A percentile compares a stretch with the other conserved stretches of the same genome.
Conservation (phyloP, 2,329 filamentous ascomycete genomes). For the Tolypocladium tropicale region DNA sequence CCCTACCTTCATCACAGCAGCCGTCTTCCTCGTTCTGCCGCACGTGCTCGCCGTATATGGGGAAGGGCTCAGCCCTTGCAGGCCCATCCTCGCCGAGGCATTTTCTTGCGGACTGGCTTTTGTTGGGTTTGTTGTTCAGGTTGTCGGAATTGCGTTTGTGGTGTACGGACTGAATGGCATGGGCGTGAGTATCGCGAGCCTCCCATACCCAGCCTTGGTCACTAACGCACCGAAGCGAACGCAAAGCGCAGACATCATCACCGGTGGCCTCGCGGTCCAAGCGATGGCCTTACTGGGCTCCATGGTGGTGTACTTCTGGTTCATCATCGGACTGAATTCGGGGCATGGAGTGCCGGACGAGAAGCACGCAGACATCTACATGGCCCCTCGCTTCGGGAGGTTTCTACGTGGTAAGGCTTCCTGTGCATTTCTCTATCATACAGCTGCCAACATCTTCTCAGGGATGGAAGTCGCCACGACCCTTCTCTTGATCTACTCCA, state of each 20-base stretch:
- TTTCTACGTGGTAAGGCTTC: slow-evolving; percentile 31
- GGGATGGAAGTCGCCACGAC: slow-evolving; percentile 24
- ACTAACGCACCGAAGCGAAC: slow-evolving; percentile 17
- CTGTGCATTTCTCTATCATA: neutral
- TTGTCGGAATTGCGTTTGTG: slow-evolving; percentile 30
- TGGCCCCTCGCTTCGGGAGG: slow-evolving; percentile 28
- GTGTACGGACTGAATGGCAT: slow-evolving; percentile 20
- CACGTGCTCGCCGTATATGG: slow-evolving; percentile 37
- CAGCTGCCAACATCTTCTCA: slow-evolving; percentile 7
- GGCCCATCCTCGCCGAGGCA: slow-evolving; percentile 22
- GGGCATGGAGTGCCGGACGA: slow-evolving; percentile 27
- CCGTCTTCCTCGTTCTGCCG: slow-evolving; percentile 34
- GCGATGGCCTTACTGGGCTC: slow-evolving; percentile 28
- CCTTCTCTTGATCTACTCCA: slow-evolving; percentile 29
- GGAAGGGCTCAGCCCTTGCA: slow-evolving; percentile 25
- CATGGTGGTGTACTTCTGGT: slow-evolving; percentile 27
- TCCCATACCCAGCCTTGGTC: neutral
- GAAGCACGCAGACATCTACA: slow-evolving; percentile 28
- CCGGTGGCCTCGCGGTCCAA: slow-evolving; percentile 35
- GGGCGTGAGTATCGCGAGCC: slow-evolving; percentile 20
- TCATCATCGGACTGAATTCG: slow-evolving; percentile 27
- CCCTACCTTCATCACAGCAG: slow-evolving; percentile 32
- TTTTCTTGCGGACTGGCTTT: slow-evolving; percentile 22
- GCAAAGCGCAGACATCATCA: slow-evolving; percentile 27
- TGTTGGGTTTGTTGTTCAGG: slow-evolving; percentile 24